These are phyloP conservation scores for Euphrasia arctica DNA, from an alignment of 305 asterid genomes.

Conservation along the genomic window DNA sequence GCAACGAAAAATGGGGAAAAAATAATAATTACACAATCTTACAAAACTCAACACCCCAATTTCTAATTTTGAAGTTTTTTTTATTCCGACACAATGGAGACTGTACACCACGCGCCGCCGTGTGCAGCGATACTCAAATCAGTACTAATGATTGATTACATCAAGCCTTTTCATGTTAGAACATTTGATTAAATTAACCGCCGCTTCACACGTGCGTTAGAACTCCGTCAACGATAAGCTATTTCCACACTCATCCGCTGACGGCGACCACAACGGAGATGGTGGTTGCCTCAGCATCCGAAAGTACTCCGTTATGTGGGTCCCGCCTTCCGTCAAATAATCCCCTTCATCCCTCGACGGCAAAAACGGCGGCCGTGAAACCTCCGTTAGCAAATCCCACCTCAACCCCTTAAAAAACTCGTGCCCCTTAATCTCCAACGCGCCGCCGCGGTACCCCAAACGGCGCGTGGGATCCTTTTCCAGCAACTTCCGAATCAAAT, in stretches of 20 bases:
- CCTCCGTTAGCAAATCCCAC: constrained; percentile 76
- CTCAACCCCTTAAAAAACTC: constrained; percentile 58
- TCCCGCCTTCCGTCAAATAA: constrained; percentile 31
- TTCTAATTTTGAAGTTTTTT: no score
- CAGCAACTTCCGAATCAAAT: constrained; percentile 50
- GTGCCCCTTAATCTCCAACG: constrained; percentile 68
- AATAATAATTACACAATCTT: no score
- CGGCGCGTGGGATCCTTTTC: constrained; percentile 87
- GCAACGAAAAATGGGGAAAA: no score
- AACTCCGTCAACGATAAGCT: constrained; percentile 57
- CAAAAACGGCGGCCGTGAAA: constrained; percentile 67
- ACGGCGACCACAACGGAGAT: constrained; percentile 70
- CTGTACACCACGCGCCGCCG: no score
- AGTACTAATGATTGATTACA: no score
- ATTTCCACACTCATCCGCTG: constrained; percentile 34
- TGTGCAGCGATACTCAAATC: no score
- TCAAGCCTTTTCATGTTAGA: no score
- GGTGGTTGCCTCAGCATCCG: constrained; percentile 49
- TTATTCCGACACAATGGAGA: not conserved
- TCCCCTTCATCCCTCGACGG: constrained; percentile 47
- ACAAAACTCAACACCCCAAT: no score
- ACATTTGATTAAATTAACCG: no score
- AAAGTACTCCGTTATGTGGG: constrained; percentile 44
- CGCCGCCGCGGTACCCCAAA: constrained; percentile 62
- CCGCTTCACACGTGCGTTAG: constrained; percentile 30